Base-by-base conservation (phyloP, 2,329 filamentous ascomycete genomes). In the Alternaria solani region DNA sequence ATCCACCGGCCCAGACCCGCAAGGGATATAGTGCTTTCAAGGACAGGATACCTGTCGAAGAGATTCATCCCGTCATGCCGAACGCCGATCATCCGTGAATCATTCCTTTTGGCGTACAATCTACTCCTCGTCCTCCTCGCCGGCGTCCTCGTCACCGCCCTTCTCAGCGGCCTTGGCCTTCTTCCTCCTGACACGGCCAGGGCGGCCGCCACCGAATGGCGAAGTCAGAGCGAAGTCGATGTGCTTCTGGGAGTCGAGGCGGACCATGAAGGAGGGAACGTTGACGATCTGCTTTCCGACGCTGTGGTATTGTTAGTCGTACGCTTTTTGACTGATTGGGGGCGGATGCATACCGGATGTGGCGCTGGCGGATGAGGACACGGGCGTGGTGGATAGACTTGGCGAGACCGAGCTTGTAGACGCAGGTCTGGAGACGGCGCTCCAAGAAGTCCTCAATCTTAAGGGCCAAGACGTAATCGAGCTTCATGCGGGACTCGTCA, bases 211-310 rank as follows among this genome's bases (percentile, higher is more conserved):
- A 85, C 95, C 95, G 79, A 97, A 97, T 82, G 95, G 94, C 81
- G 94, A 98, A 85, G 91, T 96, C 72, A 99, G 89, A 68, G 95
- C 88, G 83, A 99, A 98, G 88, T 99, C 95, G 79, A 99, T 98
- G 91, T 99, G 95, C 92, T 99, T 99, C 91, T 99, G 95, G 79
- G 94, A 97, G 88, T 99, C 95, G 80, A 99, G 93, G 86, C 95
- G 95, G 84, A 99, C 95, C 82, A 99, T 91, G 91, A 97, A 99
- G 57, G 94, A 98, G 72, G 95, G 95, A 64, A 99, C 95, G 86
- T 99, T 99, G 89, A 99, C 95, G 82, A 99, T 98, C 89, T 99
- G 95, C 92, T 99, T 99, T 86, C 95, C 95, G 81, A 99, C 95
- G 81, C 94, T 87, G 70, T 51, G 34, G 58, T 46, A 39, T n/a